Percentiles rank a stretch among this genome's conserved stretches.
Conservation (phyloP, 345 rosid genomes). For the Citrus reticulata region DNA sequence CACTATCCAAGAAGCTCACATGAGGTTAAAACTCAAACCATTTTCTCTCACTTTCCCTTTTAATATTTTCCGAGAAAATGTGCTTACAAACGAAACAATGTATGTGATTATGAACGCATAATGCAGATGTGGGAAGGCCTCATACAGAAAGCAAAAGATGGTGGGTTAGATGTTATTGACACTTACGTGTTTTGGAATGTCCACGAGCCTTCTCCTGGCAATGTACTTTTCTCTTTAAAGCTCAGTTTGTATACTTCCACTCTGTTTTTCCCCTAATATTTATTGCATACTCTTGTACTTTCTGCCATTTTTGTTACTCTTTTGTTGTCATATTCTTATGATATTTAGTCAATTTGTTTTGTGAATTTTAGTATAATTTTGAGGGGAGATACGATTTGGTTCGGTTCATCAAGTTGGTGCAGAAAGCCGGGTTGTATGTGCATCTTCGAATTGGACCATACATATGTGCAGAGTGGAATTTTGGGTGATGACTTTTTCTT, state of each 20-base stretch:
- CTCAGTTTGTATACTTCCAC: background rate
- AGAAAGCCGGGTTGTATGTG: slow-evolving; percentile 53
- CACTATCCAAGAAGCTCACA: slow-evolving; percentile 78
- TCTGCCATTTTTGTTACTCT: background rate
- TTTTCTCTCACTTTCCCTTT: background rate
- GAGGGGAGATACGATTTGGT: slow-evolving; percentile 57
- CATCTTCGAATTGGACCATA: slow-evolving; percentile 79
- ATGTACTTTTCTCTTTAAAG: slow-evolving; percentile 29
- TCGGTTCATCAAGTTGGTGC: slow-evolving; percentile 47
- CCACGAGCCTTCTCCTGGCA: slow-evolving; percentile 70
- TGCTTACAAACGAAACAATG: background rate
- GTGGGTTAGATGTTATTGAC: slow-evolving; percentile 65
- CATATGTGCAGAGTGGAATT: slow-evolving; percentile 76
- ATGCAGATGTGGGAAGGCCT: slow-evolving; percentile 79
- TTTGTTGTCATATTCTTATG: background rate
- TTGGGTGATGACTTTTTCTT: slow-evolving; percentile 38
- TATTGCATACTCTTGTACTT: background rate
- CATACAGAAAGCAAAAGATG: slow-evolving; percentile 56
- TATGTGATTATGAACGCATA: background rate
- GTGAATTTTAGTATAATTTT: slow-evolving; percentile 47
- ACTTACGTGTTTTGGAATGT: slow-evolving; percentile 74
- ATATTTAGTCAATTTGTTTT: background rate
- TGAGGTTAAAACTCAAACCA: slow-evolving; percentile 21
- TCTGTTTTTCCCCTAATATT: background rate
- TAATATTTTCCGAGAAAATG: background rate